Base-by-base conservation (phyloP, 805 yeast species). In the Candida insectalens region DNA sequence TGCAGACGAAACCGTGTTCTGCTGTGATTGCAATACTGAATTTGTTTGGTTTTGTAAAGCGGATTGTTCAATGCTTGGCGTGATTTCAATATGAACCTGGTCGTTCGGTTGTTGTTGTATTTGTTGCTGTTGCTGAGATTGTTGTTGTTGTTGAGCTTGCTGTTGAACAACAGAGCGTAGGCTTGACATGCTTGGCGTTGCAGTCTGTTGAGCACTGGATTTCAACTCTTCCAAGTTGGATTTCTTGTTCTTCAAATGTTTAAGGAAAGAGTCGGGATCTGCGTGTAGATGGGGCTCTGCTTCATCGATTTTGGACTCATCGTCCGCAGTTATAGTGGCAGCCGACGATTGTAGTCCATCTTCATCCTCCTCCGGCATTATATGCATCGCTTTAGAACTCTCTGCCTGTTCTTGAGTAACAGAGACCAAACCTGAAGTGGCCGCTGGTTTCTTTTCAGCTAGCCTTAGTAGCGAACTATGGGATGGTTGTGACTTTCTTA, bases 321-420 rank as follows among this genome's bases (percentile, higher is more conserved):
- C n/a, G n/a, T n/a, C n/a, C n/a, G n/a, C n/a, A n/a, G n/a, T n/a
- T n/a, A n/a, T n/a, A n/a, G n/a, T n/a, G n/a, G n/a, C n/a, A n/a
- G n/a, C n/a, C n/a, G n/a, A n/a, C n/a, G 23, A 21, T 21, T 21
- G 23, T 21, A 21, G n/a, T n/a, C n/a, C n/a, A n/a, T n/a, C n/a
- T n/a, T n/a, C n/a, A n/a, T n/a, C n/a, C n/a, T n/a, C n/a, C n/a
- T n/a, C n/a, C n/a, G n/a, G n/a, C n/a, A n/a, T n/a, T n/a, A 51
- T 38, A 32, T 50, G 57, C 6, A 47, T 36, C 5, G 43, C 30
- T 18, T 40, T 46, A 3, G 38, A 36, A 27, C 41, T 45, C n/a
- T 33, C 35, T 3, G 49, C 49, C 33, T 47, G 54, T 26, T 50
- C 56, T 29, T 51, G 50, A 7, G 51, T 53, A 10, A 47, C 57